Evolutionary conservation across 2,329 filamentous ascomycete genomes (phyloP).

Genomic region (Aschersonia sp.): DNA sequence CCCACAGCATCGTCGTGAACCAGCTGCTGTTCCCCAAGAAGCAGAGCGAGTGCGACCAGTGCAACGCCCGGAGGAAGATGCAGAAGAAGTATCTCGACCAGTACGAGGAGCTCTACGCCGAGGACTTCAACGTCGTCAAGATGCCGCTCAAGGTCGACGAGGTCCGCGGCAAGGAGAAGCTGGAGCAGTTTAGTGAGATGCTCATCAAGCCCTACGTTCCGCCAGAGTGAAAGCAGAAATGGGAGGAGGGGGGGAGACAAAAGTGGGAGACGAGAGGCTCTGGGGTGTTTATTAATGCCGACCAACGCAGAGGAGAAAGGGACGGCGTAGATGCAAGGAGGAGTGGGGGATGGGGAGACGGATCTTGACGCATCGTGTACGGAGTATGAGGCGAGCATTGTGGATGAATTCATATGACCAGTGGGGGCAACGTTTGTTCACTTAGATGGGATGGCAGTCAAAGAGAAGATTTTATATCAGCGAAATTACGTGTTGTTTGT

Average conservation of each 20-base stretch:
- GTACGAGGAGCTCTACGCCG: constrained; percentile 95
- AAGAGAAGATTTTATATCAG: too few relatives aligned
- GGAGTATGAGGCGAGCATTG: not conserved
- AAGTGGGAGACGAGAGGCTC: not conserved
- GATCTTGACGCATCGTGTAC: not conserved
- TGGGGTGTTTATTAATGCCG: not conserved
- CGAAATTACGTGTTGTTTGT: too few relatives aligned
- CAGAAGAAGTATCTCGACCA: constrained; percentile 98
- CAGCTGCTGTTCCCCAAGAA: constrained; percentile 87
- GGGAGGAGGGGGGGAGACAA: not conserved
- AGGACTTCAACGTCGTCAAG: constrained; percentile 91
- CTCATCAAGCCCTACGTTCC: constrained; percentile 62
- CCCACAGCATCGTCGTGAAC: constrained; percentile 94
- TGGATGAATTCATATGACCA: not conserved
- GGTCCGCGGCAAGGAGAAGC: constrained; percentile 83
- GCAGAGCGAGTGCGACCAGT: constrained; percentile 82
- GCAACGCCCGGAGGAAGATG: constrained; percentile 90
- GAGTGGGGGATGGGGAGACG: not conserved
- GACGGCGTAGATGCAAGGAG: not conserved
- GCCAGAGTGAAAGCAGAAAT: constrained; percentile 25
- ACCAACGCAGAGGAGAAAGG: not conserved
- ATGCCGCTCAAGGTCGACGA: constrained; percentile 95
- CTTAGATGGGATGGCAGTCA: too few relatives aligned
- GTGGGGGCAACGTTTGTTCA: too few relatives aligned
- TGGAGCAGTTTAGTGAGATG: constrained; percentile 85